Percentiles rank a stretch among this genome's conserved stretches.
Evolutionary conservation across 148 eudicot species (phyloP).

Genomic region (Chenopodium suecicum): DNA sequence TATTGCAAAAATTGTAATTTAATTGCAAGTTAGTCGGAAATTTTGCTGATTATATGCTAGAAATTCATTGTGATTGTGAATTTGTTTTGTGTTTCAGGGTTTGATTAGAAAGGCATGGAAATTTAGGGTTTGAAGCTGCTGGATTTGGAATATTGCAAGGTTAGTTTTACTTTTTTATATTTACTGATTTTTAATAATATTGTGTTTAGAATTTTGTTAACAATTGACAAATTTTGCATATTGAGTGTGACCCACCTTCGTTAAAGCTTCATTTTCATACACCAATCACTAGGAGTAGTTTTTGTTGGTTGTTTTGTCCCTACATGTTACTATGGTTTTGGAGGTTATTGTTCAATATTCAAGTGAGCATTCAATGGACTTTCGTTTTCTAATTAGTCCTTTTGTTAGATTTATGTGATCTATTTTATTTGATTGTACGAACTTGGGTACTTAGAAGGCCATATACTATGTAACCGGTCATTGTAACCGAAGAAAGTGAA

Average conservation of each 20-base stretch:
- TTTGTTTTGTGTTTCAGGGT: neutral
- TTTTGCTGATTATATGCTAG: neutral
- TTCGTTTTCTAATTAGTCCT: neutral
- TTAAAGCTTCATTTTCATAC: no score
- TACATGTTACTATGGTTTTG: constrained; percentile 18
- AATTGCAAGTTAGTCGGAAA: neutral
- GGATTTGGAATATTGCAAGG: neutral
- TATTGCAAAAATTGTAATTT: neutral
- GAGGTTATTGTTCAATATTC: constrained; percentile 3
- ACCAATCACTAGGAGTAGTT: neutral
- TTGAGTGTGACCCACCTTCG: neutral
- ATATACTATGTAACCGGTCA: neutral
- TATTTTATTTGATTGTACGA: constrained; percentile 2
- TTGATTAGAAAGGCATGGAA: neutral
- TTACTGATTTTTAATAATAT: neutral
- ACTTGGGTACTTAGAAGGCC: neutral
- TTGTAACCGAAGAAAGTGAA: neutral
- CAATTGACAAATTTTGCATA: neutral
- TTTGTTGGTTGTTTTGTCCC: constrained; percentile 1
- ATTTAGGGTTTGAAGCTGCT: constrained; percentile 8
- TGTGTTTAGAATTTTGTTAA: neutral
- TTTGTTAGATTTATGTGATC: neutral
- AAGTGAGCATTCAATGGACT: neutral
- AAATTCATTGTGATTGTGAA: neutral
- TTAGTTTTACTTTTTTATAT: neutral